Base-by-base conservation (phyloP, 2,329 filamentous ascomycete genomes). In the Ceratocystiopsis sp. region DNA sequence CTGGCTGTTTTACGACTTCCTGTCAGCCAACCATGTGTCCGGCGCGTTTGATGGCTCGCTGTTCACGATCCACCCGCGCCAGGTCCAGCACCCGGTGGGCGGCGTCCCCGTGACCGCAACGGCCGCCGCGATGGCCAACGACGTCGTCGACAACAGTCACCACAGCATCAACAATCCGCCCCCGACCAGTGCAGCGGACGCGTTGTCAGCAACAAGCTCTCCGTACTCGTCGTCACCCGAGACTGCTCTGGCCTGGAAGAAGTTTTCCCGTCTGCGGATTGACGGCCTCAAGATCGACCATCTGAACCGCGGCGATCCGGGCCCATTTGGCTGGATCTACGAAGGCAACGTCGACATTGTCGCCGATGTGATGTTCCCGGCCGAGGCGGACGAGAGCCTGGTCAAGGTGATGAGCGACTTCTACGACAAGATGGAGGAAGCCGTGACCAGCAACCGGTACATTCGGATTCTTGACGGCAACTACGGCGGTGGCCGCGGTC, bases 341-440 rank as follows among this genome's bases (percentile, higher is more conserved):
- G 85, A 96, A 61, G 91, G 91, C 33, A 93, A 91, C 49, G 86
- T 98, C 36, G 91, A 98, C 57, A 94, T 98, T 48, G 79, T 96
- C 14, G 83, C 91, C 8, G 91, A 98, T 54, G 78, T 98, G 50
- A 89, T 94, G 76, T 84, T 98, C 48, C 91, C 91, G 0, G 76
- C 78, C 32, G 91, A 96, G 43, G 75, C 77, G 36, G 84, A 93
- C 46, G 86, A 89, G 48, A 84, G 87, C 49, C 79, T 98, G 44
- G 81, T 80, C 19, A 95, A 95, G 58, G 86, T 95, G 38, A 83
- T 98, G 73, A 80, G 82, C n/a, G 87, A 95, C 56, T 87, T 98
- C 54, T 96, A 96, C 60, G 89, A 96, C 58, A 83, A 85, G 48
- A 75, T 98, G 56, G 91, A 98, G 61, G 86, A 91, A 37, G 86